phyloP scores from a whole-genome alignment of 345 rosid species.

The Citrus sp. region DNA sequence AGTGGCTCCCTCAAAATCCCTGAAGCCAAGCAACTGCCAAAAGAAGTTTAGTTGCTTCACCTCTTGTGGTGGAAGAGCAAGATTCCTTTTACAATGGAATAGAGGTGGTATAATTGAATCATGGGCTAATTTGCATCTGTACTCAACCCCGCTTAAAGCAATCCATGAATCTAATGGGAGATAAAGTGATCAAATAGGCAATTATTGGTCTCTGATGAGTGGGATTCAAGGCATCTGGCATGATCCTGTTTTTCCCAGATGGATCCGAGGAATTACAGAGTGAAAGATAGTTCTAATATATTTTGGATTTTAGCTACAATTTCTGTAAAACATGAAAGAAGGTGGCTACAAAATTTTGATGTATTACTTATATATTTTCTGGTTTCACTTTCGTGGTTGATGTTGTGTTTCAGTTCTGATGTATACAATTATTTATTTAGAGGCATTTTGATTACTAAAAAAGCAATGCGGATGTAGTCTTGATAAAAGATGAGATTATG shows the following conservation, averaged over 20 bases:
- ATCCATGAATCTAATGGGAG: not conserved
- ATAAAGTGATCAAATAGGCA: not conserved
- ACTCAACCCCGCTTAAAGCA: not conserved
- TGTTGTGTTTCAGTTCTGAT: conserved; percentile 11
- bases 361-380: not conserved
- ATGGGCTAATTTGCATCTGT: not conserved
- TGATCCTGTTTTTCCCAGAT: not conserved
- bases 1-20: conserved; percentile 53
- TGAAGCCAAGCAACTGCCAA: conserved; percentile 29
- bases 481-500: not conserved
- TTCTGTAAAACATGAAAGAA: not conserved
- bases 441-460: not conserved
- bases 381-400: not conserved
- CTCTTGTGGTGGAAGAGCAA: not conserved
- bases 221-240: not conserved
- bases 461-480: not conserved
- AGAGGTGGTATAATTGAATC: not conserved
- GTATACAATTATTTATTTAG: conserved; percentile 10
- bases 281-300: not conserved
- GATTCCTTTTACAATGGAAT: not conserved
- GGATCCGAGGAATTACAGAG: not conserved
- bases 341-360: not conserved
- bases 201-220: not conserved
- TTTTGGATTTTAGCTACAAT: not conserved
- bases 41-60: conserved; percentile 24